These are phyloP conservation scores for Endoconidiophora laricicola DNA, from an alignment of 2,329 filamentous ascomycete species.

Conservation along the genomic window DNA sequence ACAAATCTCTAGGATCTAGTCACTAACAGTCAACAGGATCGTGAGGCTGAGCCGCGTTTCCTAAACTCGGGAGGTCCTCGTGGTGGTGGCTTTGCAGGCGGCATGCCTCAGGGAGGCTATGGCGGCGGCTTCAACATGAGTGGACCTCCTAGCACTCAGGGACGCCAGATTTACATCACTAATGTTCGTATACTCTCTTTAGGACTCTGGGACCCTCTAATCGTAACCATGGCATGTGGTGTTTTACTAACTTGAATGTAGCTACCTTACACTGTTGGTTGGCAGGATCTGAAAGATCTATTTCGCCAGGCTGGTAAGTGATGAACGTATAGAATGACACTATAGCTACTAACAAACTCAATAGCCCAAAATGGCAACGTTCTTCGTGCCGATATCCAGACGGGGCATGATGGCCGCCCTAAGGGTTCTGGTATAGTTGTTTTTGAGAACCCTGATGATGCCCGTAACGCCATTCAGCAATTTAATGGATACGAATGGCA, in stretches of 20 bases:
- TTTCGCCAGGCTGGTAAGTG: slow-evolving; percentile 92
- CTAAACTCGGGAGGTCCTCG: slow-evolving; percentile 44
- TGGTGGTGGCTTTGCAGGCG: slow-evolving; percentile 39
- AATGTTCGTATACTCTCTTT: slow-evolving; percentile 58
- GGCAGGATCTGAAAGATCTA: slow-evolving; percentile 97
- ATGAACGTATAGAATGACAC: slow-evolving; percentile 9
- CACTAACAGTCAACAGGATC: slow-evolving; percentile 46
- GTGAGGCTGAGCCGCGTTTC: slow-evolving; percentile 94
- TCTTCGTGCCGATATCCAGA: slow-evolving; percentile 87
- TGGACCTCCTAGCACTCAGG: slow-evolving; percentile 33
- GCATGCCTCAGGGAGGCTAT: slow-evolving; percentile 27
- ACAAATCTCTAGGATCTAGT: neutral
- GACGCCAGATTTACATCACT: slow-evolving; percentile 89
- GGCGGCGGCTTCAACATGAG: slow-evolving; percentile 39
- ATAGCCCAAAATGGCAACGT: slow-evolving; percentile 53
- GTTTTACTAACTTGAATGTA: slow-evolving; percentile 27
- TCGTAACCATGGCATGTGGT: slow-evolving; percentile 14
- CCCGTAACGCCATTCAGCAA: slow-evolving; percentile 85
- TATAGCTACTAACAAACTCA: slow-evolving; percentile 1
- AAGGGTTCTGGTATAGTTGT: slow-evolving; percentile 96
- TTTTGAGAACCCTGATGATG: slow-evolving; percentile 88
- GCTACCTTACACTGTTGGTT: slow-evolving; percentile 94
- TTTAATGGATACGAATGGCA: slow-evolving; percentile 99
- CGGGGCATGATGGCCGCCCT: slow-evolving; percentile 76
- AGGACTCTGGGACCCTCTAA: slow-evolving; percentile 12